phyloP scores from a whole-genome alignment of 2,329 filamentous ascomycete species.

The Aureobasidium lini region DNA sequence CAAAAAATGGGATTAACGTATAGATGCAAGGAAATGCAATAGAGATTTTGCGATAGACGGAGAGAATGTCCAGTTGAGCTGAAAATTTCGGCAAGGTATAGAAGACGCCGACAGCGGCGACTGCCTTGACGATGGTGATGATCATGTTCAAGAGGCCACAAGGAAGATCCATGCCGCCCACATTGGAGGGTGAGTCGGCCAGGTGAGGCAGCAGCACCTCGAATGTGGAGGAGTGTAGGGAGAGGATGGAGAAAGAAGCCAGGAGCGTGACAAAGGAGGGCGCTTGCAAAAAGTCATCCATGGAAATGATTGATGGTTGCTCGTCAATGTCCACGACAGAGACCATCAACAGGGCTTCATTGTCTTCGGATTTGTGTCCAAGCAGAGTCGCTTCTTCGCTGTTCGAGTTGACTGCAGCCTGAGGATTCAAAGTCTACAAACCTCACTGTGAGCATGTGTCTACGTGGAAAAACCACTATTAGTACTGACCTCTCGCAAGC shows the following conservation, averaged over 20 bases:
- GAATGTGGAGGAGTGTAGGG: constrained; percentile 49
- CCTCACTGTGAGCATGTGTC: constrained; percentile 3
- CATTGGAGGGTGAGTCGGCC: constrained; percentile 37
- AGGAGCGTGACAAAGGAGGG: constrained; percentile 40
- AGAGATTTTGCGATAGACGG: constrained; percentile 35
- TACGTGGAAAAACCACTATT: neutral
- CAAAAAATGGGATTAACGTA: constrained; percentile 33
- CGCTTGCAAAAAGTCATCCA: constrained; percentile 38
- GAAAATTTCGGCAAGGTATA: constrained; percentile 31
- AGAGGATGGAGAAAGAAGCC: constrained; percentile 45
- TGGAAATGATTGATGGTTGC: constrained; percentile 33
- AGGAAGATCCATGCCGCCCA: constrained; percentile 40
- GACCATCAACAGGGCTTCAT: neutral
- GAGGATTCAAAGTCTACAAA: neutral
- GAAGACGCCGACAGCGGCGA: constrained; percentile 34
- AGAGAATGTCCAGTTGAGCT: constrained; percentile 34
- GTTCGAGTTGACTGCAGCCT: constrained; percentile 26
- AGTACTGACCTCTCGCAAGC: constrained; percentile 34
- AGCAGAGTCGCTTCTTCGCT: constrained; percentile 43
- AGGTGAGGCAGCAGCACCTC: constrained; percentile 42
- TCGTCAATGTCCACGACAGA: constrained; percentile 20
- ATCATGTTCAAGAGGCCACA: constrained; percentile 38
- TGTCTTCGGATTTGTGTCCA: constrained; percentile 20
- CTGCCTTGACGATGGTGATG: constrained; percentile 34
- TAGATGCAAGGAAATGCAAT: constrained; percentile 35